These are phyloP conservation scores for Canavalia ensiformis DNA, from an alignment of 306 rosid species.

Conservation along the genomic window DNA sequence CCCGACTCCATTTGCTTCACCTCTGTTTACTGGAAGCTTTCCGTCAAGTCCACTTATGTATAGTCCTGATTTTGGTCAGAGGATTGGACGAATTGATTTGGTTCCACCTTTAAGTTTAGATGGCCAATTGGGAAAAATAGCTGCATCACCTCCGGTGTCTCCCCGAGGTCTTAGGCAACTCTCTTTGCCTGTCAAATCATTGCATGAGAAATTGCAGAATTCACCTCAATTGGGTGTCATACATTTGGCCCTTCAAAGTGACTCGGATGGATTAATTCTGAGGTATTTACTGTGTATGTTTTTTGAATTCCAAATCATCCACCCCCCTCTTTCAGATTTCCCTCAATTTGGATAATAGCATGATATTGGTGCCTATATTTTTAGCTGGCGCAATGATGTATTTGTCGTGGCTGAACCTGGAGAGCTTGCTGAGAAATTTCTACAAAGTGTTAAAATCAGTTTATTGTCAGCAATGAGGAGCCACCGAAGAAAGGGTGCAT, in stretches of 20 bases:
- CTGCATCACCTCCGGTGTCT: slow-evolving; percentile 78
- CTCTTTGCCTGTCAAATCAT: slow-evolving; percentile 68
- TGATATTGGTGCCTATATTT: slow-evolving; percentile 54
- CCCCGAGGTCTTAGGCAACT: slow-evolving; percentile 85
- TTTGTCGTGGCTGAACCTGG: slow-evolving; percentile 99
- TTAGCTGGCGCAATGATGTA: slow-evolving; percentile 97
- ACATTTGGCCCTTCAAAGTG: slow-evolving; percentile 95
- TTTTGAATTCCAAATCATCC: slow-evolving; percentile 38
- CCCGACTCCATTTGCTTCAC: slow-evolving; percentile 90
- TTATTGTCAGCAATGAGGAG: slow-evolving; percentile 73
- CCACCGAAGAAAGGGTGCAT: slow-evolving; percentile 69
- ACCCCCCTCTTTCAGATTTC: slow-evolving; percentile 3
- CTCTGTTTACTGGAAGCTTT: slow-evolving; percentile 90
- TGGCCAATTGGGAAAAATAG: slow-evolving; percentile 74
- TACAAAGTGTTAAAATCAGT: slow-evolving; percentile 80
- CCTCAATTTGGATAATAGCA: slow-evolving; percentile 32
- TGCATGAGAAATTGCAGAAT: slow-evolving; percentile 88
- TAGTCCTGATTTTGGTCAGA: slow-evolving; percentile 92
- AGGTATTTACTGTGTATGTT: slow-evolving; percentile 64
- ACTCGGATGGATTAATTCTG: slow-evolving; percentile 78
- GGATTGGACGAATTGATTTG: slow-evolving; percentile 88
- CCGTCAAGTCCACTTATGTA: slow-evolving; percentile 85
- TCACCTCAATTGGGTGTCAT: slow-evolving; percentile 94
- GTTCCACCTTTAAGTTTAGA: slow-evolving; percentile 97
- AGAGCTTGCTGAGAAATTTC: slow-evolving; percentile 92